Evolutionary conservation across 495 filamentous ascomycete species (phyloP), one percentile per base, ranked within the genome.

Genomic region (Echria macrotheca): DNA sequence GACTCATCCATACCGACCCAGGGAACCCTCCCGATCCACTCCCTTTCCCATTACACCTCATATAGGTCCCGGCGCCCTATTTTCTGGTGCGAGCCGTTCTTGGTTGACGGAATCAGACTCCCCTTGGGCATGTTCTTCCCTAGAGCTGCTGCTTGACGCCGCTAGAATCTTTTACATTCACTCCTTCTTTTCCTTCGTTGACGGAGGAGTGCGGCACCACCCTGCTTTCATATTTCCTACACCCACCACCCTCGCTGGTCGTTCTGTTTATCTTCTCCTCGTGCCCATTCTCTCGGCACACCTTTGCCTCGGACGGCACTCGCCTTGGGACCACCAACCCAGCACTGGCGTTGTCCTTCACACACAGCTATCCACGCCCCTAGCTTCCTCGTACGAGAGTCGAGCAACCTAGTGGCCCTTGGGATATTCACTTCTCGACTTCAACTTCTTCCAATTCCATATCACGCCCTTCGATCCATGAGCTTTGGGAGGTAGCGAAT

Each of bases 51-150:
- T 48, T 29, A 11, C 26, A 6, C 40, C 33, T 25, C 35, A 48
- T 48, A 48, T 39, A 48, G 33, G 35, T 48, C 46, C 35, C 21
- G 33, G 33, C 21, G 46, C 46, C 46, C 46, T 32, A 22, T 24
- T 40, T 38, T 26, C 33, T 26, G 18, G 8, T 9, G 32, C 19
- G 14, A 26, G 26, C 35, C 46, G 23, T 48, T 48, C 35, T 48
- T 48, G 46, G 22, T 40, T n/a, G 24, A 28, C 46, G 46, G 46
- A 48, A 48, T 48, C 25, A 15, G 33, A 17, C 33, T 48, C 35
- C 29, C 46, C 46, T 48, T 40, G 38, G 46, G 46, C 26, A 48
- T 48, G 46, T 39, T 48, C n/a, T n/a, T 48, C 24, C 44, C 29
- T 46, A 26, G 26, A 19, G 28, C 26, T 32, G 26, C 21, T 35